Evolutionary conservation across 805 yeast species (phyloP).

Genomic region (Cyberlindnera mrakii): DNA sequence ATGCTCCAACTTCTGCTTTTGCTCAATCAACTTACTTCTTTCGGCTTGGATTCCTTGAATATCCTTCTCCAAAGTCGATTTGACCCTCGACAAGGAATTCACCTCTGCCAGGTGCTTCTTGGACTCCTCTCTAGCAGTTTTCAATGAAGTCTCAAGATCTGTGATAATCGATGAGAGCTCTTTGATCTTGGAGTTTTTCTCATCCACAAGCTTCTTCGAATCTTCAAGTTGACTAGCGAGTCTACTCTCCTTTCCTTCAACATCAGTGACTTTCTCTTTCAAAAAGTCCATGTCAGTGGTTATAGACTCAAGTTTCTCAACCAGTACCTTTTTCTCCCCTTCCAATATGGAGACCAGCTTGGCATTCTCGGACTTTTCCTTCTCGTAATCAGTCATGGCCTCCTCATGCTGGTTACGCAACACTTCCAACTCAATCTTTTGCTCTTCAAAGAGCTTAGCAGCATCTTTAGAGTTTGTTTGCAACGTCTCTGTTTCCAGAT

Average conservation of each 20-base stretch:
- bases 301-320: conserved; percentile 9
- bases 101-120: conserved; percentile 2
- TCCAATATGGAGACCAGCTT: conserved; percentile 13
- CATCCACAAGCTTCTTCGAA: neutral
- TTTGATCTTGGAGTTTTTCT: conserved; percentile 1
- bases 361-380: conserved; percentile 13
- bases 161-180: conserved; percentile 2
- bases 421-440: conserved; percentile 22
- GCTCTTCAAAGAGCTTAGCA: conserved; percentile 9
- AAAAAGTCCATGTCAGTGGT: neutral
- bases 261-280: neutral
- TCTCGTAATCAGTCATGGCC: conserved; percentile 11
- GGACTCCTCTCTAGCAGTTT: conserved; percentile 1
- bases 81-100: conserved; percentile 15
- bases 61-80: conserved; percentile 11
- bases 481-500: neutral
- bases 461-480: conserved; percentile 8
- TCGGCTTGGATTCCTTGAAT: conserved; percentile 18
- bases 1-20: conserved; percentile 14
- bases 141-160: conserved; percentile 4
- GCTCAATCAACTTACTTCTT: conserved; percentile 18
- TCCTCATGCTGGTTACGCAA: conserved; percentile 29
- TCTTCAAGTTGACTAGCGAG: neutral
- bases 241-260: neutral
- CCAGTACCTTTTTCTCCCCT: conserved; percentile 15